Conservation (phyloP, 192 early-diverging fungal species). For the Coemansia sp. region DNA sequence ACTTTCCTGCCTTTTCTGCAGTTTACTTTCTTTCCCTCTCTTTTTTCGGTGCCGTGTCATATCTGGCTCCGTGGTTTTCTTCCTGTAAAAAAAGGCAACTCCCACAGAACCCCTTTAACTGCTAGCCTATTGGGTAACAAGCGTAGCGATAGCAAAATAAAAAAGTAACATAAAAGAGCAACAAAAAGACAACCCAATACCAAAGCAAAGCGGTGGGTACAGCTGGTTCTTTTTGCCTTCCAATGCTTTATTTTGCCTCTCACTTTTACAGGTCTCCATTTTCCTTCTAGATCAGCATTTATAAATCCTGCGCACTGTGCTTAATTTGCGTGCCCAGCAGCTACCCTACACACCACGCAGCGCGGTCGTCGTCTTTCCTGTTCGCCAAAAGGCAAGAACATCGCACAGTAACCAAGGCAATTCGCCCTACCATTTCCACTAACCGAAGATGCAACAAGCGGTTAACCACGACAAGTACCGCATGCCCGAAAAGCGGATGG, state of each 20-base stretch:
- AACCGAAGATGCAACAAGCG: conserved; percentile 38
- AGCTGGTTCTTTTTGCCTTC: not conserved
- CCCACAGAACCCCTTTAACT: not conserved
- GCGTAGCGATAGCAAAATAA: not conserved
- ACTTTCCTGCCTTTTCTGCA: conserved; percentile 4
- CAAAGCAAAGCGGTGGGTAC: not conserved
- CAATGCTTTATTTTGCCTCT: conserved; percentile 5
- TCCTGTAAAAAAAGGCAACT: not conserved
- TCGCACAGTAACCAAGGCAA: not conserved
- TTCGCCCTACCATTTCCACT: conserved; percentile 1
- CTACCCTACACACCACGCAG: conserved; percentile 1
- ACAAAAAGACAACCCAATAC: not conserved
- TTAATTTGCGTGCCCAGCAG: conserved; percentile 1
- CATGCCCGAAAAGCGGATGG: conserved; percentile 46
- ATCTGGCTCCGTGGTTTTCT: conserved; percentile 4
- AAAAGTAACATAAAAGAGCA: not conserved
- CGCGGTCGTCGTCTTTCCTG: not conserved
- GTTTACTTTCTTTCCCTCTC: conserved; percentile 1
- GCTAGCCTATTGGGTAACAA: conserved; percentile 4
- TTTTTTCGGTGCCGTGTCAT: not conserved
- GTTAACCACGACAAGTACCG: conserved; percentile 50
- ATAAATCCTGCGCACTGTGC: not conserved
- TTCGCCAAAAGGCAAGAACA: not conserved
- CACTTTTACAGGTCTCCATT: not conserved
- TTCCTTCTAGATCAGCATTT: conserved; percentile 11